Evolutionary conservation across 306 rosid genomes (phyloP), one percentile per base, ranked within the genome.

Genomic region (Betula pendula): DNA sequence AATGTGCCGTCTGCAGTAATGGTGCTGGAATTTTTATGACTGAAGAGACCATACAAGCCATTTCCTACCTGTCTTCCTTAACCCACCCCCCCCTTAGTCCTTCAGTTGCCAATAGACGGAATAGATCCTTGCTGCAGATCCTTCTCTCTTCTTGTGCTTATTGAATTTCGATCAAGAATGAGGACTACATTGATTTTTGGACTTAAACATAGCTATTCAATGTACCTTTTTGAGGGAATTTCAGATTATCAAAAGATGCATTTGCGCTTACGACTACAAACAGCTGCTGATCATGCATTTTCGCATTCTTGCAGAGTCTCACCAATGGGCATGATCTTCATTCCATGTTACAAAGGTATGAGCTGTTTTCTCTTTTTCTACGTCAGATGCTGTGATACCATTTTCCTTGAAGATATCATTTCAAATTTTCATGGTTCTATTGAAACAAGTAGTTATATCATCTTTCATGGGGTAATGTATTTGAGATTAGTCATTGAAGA

Each of bases 321-420:
- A 68, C 92, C 94, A 12, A 95, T 89, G 99, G 97, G 97, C 81
- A 92, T 95, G 99, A 82, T 91, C 79, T 95, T 95, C 87, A 91
- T 95, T 88, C 97, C 99, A 56, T 92, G 99, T 75, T 95, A 88
- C 90, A 90, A 91, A 92, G 99, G 97, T 95, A 81, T 59, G 80
- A 27, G 29, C 79, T 51, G 17, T 72, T 55, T 25, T 47, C 52
- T 49, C 65, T 67, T 58, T 51, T 25, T 17, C 52, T 49, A 73
- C 33, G 8, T 17, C 44, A 29, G 60, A 42, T 43, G 44, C 25
- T 73, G 17, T 52, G 48, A 65, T 71, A 14, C 40, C 48, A 9
- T 2, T 3, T 38, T 66, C 15, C 6, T 19, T 66, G n/a, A 19
- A 9, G 9, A n/a, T 19, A 3, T 10, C 24, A 38, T 65, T 65